A percentile compares a stretch with the other conserved stretches of the same genome.
phyloP scores from a whole-genome alignment of 2,329 filamentous ascomycete genomes.

The Alternaria atra region DNA sequence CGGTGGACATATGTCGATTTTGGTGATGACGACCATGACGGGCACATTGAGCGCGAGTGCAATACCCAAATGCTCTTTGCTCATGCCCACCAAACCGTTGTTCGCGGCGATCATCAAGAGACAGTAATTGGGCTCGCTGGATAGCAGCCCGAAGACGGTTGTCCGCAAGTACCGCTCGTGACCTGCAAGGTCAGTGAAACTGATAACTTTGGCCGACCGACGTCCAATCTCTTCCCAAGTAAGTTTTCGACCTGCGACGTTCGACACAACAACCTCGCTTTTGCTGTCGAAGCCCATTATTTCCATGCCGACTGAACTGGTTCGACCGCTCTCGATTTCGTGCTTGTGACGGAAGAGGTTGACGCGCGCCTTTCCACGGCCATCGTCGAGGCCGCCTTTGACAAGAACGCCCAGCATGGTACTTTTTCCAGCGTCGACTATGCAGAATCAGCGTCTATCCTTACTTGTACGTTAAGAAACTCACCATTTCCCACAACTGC shows the following conservation, averaged over 20 bases:
- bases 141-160: conserved; percentile 93
- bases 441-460: conserved; percentile 14
- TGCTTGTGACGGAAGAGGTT: conserved; percentile 98
- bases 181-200: conserved; percentile 93
- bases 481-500: conserved; percentile 93
- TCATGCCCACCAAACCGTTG: conserved; percentile 97
- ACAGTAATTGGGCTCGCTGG: conserved; percentile 96
- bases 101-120: conserved; percentile 98
- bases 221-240: conserved; percentile 98
- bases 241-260: conserved; percentile 82
- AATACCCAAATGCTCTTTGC: conserved; percentile 95
- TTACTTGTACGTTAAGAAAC: conserved; percentile 21
- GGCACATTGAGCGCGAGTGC: conserved; percentile 94
- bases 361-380: conserved; percentile 89
- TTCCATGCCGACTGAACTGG: conserved; percentile 97
- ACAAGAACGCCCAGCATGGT: conserved; percentile 95
- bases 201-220: conserved; percentile 93
- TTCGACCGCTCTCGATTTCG: conserved; percentile 93
- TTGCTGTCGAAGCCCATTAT: conserved; percentile 92
- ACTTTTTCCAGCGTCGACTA: conserved; percentile 94
- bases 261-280: conserved; percentile 82
- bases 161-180: conserved; percentile 96
- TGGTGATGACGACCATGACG: conserved; percentile 97
- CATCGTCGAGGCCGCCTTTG: conserved; percentile 94
- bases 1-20: conserved; percentile 97